Evolutionary conservation across 345 rosid species (phyloP).

Genomic region (Ricinus communis): DNA sequence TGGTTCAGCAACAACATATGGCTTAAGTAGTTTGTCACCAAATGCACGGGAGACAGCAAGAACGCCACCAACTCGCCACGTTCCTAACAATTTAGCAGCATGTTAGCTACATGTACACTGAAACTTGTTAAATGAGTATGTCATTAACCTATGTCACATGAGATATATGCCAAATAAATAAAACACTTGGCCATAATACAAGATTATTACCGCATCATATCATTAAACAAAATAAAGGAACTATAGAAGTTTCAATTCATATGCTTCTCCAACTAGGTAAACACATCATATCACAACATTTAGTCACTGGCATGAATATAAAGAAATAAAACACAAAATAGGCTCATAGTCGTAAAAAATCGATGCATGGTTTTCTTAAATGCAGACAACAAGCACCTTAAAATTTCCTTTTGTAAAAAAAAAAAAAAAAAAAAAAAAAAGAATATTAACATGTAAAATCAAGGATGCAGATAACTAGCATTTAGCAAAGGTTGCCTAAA

Average conservation of each 20-base stretch:
- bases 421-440: too few relatives aligned
- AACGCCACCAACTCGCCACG: constrained; percentile 52
- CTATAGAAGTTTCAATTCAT: background rate
- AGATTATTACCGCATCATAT: background rate
- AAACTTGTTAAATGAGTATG: background rate
- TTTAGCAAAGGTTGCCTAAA: too few relatives aligned
- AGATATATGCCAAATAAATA: background rate
- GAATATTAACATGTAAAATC: too few relatives aligned
- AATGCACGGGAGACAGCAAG: constrained; percentile 70
- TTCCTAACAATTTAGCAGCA: constrained; percentile 31
- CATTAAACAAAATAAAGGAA: background rate
- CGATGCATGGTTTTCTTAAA: background rate
- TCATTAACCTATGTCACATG: background rate
- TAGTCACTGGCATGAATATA: background rate
- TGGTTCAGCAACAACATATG: constrained; percentile 64
- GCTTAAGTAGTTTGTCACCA: constrained; percentile 58
- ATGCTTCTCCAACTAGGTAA: background rate
- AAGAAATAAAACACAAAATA: background rate
- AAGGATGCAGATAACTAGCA: too few relatives aligned
- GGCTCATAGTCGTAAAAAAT: background rate
- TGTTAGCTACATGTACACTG: background rate
- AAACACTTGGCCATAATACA: background rate
- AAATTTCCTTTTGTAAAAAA: too few relatives aligned
- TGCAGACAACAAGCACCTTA: background rate
- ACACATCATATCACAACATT: background rate